A percentile compares a stretch with the other conserved stretches of the same genome.
Evolutionary conservation across 1,284 basidiomycete species (phyloP).

Genomic region (Boletus smithii): DNA sequence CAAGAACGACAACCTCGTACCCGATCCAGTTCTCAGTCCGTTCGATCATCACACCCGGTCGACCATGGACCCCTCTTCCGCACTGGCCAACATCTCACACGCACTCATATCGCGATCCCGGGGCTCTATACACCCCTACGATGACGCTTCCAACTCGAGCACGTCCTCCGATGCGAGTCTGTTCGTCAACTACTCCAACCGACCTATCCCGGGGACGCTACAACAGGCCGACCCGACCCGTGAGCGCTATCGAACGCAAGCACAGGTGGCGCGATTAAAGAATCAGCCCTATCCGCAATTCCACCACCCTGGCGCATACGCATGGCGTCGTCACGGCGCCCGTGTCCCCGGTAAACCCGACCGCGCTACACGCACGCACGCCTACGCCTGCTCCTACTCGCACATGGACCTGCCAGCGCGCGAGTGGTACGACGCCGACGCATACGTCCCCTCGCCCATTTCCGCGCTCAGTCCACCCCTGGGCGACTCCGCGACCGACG

Average conservation of each 20-base stretch:
- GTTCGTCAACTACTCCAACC: not conserved
- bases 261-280: not conserved
- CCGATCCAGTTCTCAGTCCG: slow-evolving; percentile 3
- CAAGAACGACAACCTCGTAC: slow-evolving; percentile 6
- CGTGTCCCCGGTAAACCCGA: slow-evolving; percentile 20
- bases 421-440: slow-evolving; percentile 20
- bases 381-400: slow-evolving; percentile 8
- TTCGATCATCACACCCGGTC: slow-evolving; percentile 12
- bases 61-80: slow-evolving; percentile 2
- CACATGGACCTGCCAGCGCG: slow-evolving; percentile 1
- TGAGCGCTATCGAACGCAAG: not conserved
- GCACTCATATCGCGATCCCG: slow-evolving; percentile 24
- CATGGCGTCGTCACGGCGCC: slow-evolving; percentile 20
- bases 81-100: slow-evolving; percentile 14
- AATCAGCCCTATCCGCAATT: slow-evolving; percentile 11
- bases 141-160: slow-evolving; percentile 5
- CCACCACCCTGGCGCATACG: slow-evolving; percentile 17
- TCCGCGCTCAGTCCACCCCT: slow-evolving; percentile 21
- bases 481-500: slow-evolving; percentile 5
- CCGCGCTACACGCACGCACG: not conserved
- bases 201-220: not conserved
- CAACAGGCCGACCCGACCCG: not conserved
- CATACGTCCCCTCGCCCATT: slow-evolving; percentile 17
- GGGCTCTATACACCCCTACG: slow-evolving; percentile 17
- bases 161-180: slow-evolving; percentile 3